Evolutionary conservation across 805 yeast genomes (phyloP).

Genomic region (Torulaspora indica): DNA sequence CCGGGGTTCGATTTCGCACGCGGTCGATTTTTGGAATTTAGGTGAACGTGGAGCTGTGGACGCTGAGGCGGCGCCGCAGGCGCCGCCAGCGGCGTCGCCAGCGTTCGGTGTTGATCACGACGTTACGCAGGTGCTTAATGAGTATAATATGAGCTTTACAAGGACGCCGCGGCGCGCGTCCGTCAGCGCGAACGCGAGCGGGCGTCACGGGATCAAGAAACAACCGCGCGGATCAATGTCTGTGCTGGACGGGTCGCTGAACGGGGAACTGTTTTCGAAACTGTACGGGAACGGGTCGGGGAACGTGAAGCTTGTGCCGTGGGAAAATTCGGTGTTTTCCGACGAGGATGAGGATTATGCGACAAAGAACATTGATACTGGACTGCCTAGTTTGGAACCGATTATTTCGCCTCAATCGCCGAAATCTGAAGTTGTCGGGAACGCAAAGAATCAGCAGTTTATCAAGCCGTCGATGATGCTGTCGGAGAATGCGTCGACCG

Average conservation of each 20-base stretch:
- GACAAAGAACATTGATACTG: constrained; percentile 1
- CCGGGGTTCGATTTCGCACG: constrained; percentile 31
- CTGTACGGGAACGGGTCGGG: constrained; percentile 17
- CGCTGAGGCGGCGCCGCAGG: not conserved
- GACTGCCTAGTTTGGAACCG: constrained; percentile 11
- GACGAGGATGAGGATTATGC: constrained; percentile 17
- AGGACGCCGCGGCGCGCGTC: constrained; percentile 4
- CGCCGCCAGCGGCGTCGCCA: not conserved
- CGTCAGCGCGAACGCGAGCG: not conserved
- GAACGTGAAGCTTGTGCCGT: constrained; percentile 15
- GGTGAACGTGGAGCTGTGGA: constrained; percentile 13
- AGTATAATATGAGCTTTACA: constrained; percentile 25
- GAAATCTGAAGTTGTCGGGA: constrained; percentile 6
- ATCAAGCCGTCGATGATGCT: constrained; percentile 33
- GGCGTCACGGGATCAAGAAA: constrained; percentile 26
- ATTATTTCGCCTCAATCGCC: constrained; percentile 16
- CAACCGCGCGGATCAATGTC: constrained; percentile 30
- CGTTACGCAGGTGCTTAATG: constrained; percentile 24
- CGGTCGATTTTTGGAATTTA: constrained; percentile 30
- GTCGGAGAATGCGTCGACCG: constrained; percentile 26
- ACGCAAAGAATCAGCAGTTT: constrained; percentile 15
- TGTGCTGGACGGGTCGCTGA: constrained; percentile 22
- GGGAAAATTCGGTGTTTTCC: constrained; percentile 15
- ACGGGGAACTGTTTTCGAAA: constrained; percentile 22
- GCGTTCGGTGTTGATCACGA: constrained; percentile 22